Percentiles rank a stretch among this genome's conserved stretches.
Evolutionary conservation across 176 grass and related monocot genomes (phyloP).

Genomic region (Secale cereale): DNA sequence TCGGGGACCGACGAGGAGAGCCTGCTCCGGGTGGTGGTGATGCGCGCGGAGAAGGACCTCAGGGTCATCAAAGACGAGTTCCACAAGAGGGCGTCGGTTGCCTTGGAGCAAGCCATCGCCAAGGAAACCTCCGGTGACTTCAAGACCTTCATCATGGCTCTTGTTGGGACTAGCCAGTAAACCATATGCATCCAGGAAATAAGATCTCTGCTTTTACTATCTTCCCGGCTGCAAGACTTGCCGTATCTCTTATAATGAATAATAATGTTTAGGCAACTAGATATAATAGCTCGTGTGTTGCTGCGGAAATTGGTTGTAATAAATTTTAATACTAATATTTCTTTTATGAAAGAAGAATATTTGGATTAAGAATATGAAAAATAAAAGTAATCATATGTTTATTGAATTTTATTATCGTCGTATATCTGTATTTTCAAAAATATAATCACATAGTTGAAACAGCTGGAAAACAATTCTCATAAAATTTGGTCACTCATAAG

Average conservation of each 20-base stretch:
- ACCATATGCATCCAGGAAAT: neutral
- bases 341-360: neutral
- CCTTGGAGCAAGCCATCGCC: slow-evolving; percentile 55
- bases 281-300: neutral
- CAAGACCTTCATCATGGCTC: slow-evolving; percentile 68
- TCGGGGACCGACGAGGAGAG: slow-evolving; percentile 55
- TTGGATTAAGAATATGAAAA: neutral
- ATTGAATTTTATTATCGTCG: neutral
- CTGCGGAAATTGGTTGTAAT: neutral
- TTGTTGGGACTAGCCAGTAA: slow-evolving; percentile 44
- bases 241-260: neutral
- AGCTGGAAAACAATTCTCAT: too few relatives aligned
- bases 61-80: slow-evolving; percentile 61
- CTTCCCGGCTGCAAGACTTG: neutral
- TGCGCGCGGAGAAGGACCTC: slow-evolving; percentile 80
- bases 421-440: neutral
- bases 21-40: slow-evolving; percentile 55
- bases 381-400: neutral
- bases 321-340: neutral
- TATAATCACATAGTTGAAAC: too few relatives aligned
- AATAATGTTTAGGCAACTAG: neutral
- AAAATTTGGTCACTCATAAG: too few relatives aligned
- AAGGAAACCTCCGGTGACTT: slow-evolving; percentile 66
- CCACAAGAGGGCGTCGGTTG: slow-evolving; percentile 35
- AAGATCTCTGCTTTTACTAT: neutral